Percentiles rank a stretch among this genome's conserved stretches.
Conservation (phyloP, 192 early-diverging fungal genomes). For the Lunasporangiospora selenospora region DNA sequence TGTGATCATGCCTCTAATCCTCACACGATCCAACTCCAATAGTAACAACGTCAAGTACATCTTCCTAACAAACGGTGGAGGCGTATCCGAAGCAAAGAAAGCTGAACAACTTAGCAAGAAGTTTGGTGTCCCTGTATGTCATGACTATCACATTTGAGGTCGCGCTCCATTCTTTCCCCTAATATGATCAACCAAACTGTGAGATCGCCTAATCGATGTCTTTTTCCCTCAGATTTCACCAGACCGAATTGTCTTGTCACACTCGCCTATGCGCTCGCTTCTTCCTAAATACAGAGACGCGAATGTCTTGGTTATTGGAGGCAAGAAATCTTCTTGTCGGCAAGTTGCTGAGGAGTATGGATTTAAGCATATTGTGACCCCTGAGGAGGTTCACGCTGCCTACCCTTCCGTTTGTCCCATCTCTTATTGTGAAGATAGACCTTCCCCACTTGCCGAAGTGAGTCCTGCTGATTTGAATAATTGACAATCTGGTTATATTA, state of each 20-base stretch:
- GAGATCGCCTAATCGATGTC: background rate
- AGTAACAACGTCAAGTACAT: constrained; percentile 74
- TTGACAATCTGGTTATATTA: too few relatives aligned
- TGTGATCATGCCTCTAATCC: background rate
- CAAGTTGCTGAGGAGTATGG: constrained; percentile 71
- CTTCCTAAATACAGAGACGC: constrained; percentile 63
- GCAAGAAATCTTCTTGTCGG: constrained; percentile 59
- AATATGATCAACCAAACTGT: too few relatives aligned
- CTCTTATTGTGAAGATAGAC: constrained; percentile 12
- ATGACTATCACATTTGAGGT: background rate
- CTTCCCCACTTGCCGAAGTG: constrained; percentile 12
- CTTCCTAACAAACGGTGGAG: constrained; percentile 90
- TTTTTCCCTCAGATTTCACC: constrained; percentile 23
- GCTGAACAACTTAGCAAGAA: constrained; percentile 68
- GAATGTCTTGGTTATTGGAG: constrained; percentile 81
- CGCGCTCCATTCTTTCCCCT: too few relatives aligned
- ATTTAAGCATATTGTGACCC: constrained; percentile 63
- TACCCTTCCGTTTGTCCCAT: constrained; percentile 64
- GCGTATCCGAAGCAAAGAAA: constrained; percentile 75
- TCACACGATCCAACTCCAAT: background rate
- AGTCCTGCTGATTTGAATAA: too few relatives aligned
- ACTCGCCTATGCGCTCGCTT: constrained; percentile 84
- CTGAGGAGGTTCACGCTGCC: constrained; percentile 60
- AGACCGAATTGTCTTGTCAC: constrained; percentile 79
- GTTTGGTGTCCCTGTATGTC: constrained; percentile 57